Evolutionary conservation across 2,329 filamentous ascomycete genomes (phyloP), one percentile per base, ranked within the genome.

Genomic region (Bimuria novae-zelandiae): DNA sequence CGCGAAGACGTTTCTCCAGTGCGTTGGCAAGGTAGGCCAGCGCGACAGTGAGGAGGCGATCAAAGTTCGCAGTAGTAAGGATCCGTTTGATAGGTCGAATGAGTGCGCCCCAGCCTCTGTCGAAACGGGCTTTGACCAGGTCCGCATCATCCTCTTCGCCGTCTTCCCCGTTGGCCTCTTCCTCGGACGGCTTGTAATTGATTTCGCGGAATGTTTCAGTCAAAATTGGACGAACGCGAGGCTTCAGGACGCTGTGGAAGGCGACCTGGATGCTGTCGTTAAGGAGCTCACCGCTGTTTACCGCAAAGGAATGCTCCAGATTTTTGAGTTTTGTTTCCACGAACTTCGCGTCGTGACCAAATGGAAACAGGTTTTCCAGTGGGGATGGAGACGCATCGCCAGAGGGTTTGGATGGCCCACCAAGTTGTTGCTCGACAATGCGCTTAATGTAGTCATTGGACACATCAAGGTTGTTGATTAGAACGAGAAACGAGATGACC

Each of bases 391-490:
- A 52, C 1, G 62, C 71, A 3, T 77, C 72, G 8, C 76, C 75
- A 29, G 77, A 77, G 10, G 54, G 45, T 7, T 59, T 45, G 16
- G 37, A 17, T 17, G 51, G 49, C 4, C 56, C 60, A 16, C 72
- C 79, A 22, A 92, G 78, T 42, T 88, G 85, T 29, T 85, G 82
- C 27, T 83, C 82, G 39, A 97, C 87, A 62, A 99, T 97, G 49
- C 93, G 89, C 14, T 85, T 84, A 45, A 97, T 84, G 74, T 99
- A 99, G 68, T 97, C 91, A 57, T 90, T 90, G 8, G 92, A 88
- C 55, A 96, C 84, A 70, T 99, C 93, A 22, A 99, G 85, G 70
- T 93, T 97, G 80, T 99, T 99, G 74, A 97, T 91, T 41, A 97
- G 82, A 19, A 97, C 88, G 14, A 97, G 85, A 72, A 99, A 99